Base-by-base conservation (phyloP, 495 filamentous ascomycete species). In the Thermochaetoides thermophila region DNA sequence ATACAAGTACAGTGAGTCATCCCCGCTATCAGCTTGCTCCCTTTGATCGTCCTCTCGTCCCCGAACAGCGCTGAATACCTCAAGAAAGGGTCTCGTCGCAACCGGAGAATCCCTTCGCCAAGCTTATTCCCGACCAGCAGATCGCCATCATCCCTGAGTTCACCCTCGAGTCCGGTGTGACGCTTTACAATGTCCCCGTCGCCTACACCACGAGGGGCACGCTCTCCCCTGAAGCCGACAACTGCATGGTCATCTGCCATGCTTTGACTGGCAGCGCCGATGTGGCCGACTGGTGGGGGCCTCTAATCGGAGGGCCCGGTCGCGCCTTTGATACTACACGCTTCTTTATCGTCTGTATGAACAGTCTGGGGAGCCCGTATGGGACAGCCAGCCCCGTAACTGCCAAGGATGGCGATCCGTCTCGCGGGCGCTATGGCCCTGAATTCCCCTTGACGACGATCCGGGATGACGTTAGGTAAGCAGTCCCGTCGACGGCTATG, bases 281-380 rank as follows among this genome's bases (percentile, higher is more conserved):
- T 61, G 89, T 95, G 17, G 71, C 74, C 38, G 89, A 97, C 60
- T 97, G 89, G 89, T 97, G 89, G 89, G 89, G 89, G 5, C 89
- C 89, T 12, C 67, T 97, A 14, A 72, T 96, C 7, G 85, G 85
- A 17, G 83, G 85, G 7, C 71, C 79, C 31, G 86, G 87, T 20
- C 78, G 81, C 45, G 87, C 86, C 2, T 96, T 97, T 48, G 89
- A 97, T 55, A 73, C 76, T 9, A 81, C 82, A 9, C 73, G 83
- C 21, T 96, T 96, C 66, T 97, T 87, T 57, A 68, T 97, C 35
- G 68, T 95, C 27, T 97, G 89, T 58, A 71, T 94, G 57, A 97
- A 97, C 63, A 93, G 85, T 57, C 55, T 96, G 44, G 89, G 89
- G 15, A 94, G 86, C 53, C 89, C 89, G 0, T 97, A 97, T 51